Evolutionary conservation across 805 yeast genomes (phyloP).

Genomic region (Wickerhamiella azymoides): DNA sequence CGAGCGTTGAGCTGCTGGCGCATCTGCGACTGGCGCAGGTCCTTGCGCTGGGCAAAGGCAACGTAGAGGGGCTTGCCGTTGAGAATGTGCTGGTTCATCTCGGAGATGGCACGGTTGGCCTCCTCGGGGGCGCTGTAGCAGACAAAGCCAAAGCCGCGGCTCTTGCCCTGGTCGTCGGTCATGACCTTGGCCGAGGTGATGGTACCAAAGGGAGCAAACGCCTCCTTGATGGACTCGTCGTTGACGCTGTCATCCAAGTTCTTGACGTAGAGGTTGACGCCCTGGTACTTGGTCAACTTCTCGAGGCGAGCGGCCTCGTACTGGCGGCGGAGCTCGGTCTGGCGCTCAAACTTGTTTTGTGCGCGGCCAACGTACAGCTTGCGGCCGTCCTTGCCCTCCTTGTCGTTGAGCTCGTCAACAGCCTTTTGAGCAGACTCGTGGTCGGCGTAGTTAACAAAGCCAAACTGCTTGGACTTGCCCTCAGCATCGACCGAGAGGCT

Average conservation of each 20-base stretch:
- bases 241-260: conserved; percentile 89
- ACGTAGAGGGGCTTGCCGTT: conserved; percentile 94
- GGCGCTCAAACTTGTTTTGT: conserved; percentile 96
- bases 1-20: conserved; percentile 97
- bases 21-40: conserved; percentile 90
- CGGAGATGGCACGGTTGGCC: conserved; percentile 96
- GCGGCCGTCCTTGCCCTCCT: conserved; percentile 58
- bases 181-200: conserved; percentile 94
- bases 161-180: conserved; percentile 87
- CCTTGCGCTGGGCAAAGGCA: conserved; percentile 97
- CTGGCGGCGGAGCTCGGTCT: conserved; percentile 88
- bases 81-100: conserved; percentile 95
- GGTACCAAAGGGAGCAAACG: conserved; percentile 83
- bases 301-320: conserved; percentile 86
- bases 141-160: conserved; percentile 97
- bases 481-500: conserved; percentile 66
- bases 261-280: conserved; percentile 92
- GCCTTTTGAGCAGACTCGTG: conserved; percentile 86
- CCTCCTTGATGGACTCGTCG: conserved; percentile 83
- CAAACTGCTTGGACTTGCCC: conserved; percentile 90
- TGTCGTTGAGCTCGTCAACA: conserved; percentile 80
- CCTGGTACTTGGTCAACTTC: conserved; percentile 87
- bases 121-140: conserved; percentile 97
- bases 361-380: conserved; percentile 94
- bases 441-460: conserved; percentile 79